phyloP scores from a whole-genome alignment of 2,329 filamentous ascomycete genomes.

The Sporothrix schenckii region DNA sequence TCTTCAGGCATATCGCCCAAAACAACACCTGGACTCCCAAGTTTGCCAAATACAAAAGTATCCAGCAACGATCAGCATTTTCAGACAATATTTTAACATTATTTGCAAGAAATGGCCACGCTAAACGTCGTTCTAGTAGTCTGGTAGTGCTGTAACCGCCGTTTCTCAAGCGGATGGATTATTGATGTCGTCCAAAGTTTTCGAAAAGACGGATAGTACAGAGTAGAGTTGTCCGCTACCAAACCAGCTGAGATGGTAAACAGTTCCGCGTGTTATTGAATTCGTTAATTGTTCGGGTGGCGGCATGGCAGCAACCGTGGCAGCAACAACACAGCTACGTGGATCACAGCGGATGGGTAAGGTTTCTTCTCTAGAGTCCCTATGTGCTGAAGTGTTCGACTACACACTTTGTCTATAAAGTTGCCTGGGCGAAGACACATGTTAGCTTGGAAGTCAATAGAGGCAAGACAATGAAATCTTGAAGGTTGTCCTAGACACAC shows the following conservation, averaged over 20 bases:
- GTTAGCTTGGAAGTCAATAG: not conserved
- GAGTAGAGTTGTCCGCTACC: not conserved
- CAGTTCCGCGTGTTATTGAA: constrained; percentile 11
- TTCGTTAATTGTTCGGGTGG: not conserved
- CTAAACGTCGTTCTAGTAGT: constrained; percentile 5
- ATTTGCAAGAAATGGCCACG: constrained; percentile 24
- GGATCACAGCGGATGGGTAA: not conserved
- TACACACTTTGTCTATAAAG: not conserved
- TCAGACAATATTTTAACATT: constrained; percentile 20
- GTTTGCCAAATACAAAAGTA: not conserved
- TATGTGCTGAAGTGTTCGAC: not conserved
- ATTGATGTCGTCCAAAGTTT: not conserved
- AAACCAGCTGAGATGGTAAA: not conserved
- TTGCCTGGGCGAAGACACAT: not conserved
- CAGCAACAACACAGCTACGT: not conserved
- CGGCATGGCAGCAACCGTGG: not conserved
- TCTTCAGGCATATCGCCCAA: not conserved
- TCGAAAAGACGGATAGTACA: constrained; percentile 1
- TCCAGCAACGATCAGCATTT: constrained; percentile 1
- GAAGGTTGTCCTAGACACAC: not conserved
- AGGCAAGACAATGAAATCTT: not conserved
- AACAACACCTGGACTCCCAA: not conserved
- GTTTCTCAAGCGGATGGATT: not conserved
- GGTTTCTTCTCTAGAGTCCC: not conserved
- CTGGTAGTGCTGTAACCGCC: not conserved